Evolutionary conservation across 1,284 basidiomycete genomes (phyloP), one percentile per base, ranked within the genome.

Genomic region (Microbotryum violaceum): DNA sequence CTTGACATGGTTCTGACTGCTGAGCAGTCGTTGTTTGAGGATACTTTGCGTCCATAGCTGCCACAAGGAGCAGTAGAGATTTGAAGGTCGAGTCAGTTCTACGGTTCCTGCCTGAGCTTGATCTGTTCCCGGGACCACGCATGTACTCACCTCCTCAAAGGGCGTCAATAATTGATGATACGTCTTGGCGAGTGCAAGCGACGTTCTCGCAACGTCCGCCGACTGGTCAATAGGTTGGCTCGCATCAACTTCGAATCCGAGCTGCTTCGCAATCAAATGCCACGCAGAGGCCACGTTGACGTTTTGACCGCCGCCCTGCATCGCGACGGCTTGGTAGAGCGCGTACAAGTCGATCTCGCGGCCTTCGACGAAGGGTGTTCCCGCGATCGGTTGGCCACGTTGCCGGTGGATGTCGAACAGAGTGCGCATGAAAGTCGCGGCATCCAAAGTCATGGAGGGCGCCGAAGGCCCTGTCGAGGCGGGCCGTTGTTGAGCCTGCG

Each of bases 361-460:
- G 4, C 64, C 69, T 12, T 71, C 67, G 21, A 69, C 59, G 45
- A 18, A 57, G 14, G 70, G 70, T 10, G 62, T 62, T 8, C 56
- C 61, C 21, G 61, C 62, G 61, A 71, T 65, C 47, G 70, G 69
- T 37, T 70, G 66, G n/a, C 67, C 69, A 4, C 70, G 62, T 23
- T 65, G 65, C 44, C 62, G 37, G 69, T 70, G 70, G 3, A 70
- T 62, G 56, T 71, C 70, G 54, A 70, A 66, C 18, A 71, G 49
- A 2, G 58, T 61, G 50, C 68, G 66, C 70, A 71, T 71, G 49
- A 71, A 71, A 12, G 63, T 55, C 48, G 62, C 55, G 14, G 67
- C 67, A 33, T 64, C 66, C 33, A 69, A 63, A 66, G 64, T 68
- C 46, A 9, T 29, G 27, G 20, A 60, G 53, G 4, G 56, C 57